These are phyloP conservation scores for Arthrobotrys sphaeroides DNA, from an alignment of 2,329 filamentous ascomycete genomes.

Conservation along the genomic window DNA sequence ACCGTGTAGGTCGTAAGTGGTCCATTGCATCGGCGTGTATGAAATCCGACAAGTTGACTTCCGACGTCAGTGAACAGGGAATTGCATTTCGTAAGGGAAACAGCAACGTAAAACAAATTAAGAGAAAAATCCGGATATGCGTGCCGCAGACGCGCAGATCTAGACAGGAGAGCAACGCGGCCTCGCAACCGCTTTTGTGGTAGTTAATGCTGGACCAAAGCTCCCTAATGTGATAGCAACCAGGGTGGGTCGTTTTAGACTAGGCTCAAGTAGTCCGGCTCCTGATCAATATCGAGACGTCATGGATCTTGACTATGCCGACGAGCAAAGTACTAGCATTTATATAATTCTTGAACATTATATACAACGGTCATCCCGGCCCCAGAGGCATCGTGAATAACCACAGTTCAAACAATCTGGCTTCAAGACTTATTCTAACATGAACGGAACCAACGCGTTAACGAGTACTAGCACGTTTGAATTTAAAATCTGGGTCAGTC, in stretches of 20 bases:
- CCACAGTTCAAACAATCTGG: too few relatives aligned
- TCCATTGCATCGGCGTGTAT: conserved; percentile 21
- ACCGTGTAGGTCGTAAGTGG: conserved; percentile 23
- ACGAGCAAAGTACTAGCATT: too few relatives aligned
- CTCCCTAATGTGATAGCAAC: not conserved
- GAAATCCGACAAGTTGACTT: not conserved
- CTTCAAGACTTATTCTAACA: too few relatives aligned
- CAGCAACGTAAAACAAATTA: not conserved
- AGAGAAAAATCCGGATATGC: not conserved
- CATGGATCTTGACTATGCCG: too few relatives aligned
- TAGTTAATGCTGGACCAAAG: conserved; percentile 2
- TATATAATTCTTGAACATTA: too few relatives aligned
- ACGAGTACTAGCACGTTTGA: too few relatives aligned
- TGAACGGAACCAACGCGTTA: too few relatives aligned
- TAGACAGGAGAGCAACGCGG: conserved; percentile 7
- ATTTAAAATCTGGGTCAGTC: too few relatives aligned
- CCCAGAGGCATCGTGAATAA: too few relatives aligned
- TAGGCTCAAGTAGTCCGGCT: not conserved
- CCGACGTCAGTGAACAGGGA: not conserved
- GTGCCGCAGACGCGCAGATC: not conserved
- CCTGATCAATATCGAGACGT: not conserved
- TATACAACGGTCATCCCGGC: too few relatives aligned
- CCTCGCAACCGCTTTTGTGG: conserved; percentile 3
- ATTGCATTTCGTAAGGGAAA: not conserved
- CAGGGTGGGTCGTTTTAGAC: not conserved